phyloP scores from a whole-genome alignment of 202 grass and related monocot genomes.

The Carex arenaria region DNA sequence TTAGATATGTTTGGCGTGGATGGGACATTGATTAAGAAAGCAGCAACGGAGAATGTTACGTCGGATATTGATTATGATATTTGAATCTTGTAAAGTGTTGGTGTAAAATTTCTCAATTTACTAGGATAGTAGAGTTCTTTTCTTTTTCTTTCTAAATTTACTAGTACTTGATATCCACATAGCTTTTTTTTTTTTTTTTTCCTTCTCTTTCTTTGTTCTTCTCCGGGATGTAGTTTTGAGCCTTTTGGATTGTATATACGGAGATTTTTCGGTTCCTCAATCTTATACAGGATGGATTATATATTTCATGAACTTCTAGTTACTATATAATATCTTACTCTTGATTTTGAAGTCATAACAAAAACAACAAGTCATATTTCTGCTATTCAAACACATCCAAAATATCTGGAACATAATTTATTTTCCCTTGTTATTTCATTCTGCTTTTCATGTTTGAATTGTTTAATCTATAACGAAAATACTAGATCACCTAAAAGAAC shows the following conservation, averaged over 20 bases:
- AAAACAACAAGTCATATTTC: too few species aligned
- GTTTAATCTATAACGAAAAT: too few species aligned
- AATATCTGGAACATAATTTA: too few species aligned
- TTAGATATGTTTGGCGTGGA: slow-evolving; percentile 51
- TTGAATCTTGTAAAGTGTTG: slow-evolving; percentile 30
- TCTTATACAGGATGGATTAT: neutral
- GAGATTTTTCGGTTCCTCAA: neutral
- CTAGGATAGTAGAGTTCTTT: slow-evolving; percentile 6
- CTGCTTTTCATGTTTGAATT: too few species aligned
- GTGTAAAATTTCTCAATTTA: neutral
- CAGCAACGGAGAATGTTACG: slow-evolving; percentile 37
- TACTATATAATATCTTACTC: neutral
- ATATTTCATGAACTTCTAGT: neutral
- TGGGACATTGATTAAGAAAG: slow-evolving; percentile 49
- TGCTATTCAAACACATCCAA: too few species aligned
- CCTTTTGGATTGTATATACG: slow-evolving; percentile 21
- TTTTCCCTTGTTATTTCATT: too few species aligned
- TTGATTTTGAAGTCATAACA: neutral
- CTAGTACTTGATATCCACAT: neutral
- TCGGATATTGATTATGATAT: slow-evolving; percentile 69
- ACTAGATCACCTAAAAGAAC: too few species aligned
- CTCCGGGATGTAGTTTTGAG: slow-evolving; percentile 13
- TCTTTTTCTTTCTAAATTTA: slow-evolving; percentile 2
- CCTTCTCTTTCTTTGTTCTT: neutral
- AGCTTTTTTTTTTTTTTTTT: neutral